Conservation (phyloP, 2,329 filamentous ascomycete species). For the Fusarium sp. region DNA sequence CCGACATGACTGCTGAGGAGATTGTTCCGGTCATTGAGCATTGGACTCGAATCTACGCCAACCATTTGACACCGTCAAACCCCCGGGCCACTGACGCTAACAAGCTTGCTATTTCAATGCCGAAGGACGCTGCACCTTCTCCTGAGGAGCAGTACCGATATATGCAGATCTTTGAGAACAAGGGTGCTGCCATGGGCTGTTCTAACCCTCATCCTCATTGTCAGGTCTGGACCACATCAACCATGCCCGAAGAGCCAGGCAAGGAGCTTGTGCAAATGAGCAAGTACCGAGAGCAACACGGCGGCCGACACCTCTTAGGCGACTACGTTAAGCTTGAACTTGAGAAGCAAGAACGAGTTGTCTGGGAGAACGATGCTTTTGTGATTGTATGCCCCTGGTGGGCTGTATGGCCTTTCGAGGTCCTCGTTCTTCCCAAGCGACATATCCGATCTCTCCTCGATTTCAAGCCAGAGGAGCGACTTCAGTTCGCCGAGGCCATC, state of each 20-base stretch:
- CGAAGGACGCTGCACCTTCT: conserved; percentile 50
- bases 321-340: conserved; percentile 90
- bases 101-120: conserved; percentile 55
- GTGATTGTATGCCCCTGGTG: conserved; percentile 95
- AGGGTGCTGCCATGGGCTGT: conserved; percentile 97
- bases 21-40: conserved; percentile 87
- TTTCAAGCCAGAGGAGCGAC: conserved; percentile 76
- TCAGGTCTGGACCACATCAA: conserved; percentile 95
- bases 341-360: conserved; percentile 83
- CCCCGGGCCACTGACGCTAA: conserved; percentile 64
- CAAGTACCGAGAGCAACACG: conserved; percentile 80
- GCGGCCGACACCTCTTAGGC: conserved; percentile 79
- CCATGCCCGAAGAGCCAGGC: conserved; percentile 87
- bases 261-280: conserved; percentile 82
- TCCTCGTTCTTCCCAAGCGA: conserved; percentile 85
- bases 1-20: conserved; percentile 82
- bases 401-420: conserved; percentile 97
- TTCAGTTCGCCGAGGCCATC: conserved; percentile 83
- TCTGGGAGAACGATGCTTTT: conserved; percentile 89
- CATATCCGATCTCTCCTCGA: conserved; percentile 90
- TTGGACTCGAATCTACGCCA: conserved; percentile 91
- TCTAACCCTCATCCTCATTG: conserved; percentile 98
- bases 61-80: conserved; percentile 79
- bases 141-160: conserved; percentile 86
- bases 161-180: conserved; percentile 99